Percentiles rank a stretch among this genome's conserved stretches.
Conservation (phyloP, 768 basidiomycete species). For the Lactarius sp. region DNA sequence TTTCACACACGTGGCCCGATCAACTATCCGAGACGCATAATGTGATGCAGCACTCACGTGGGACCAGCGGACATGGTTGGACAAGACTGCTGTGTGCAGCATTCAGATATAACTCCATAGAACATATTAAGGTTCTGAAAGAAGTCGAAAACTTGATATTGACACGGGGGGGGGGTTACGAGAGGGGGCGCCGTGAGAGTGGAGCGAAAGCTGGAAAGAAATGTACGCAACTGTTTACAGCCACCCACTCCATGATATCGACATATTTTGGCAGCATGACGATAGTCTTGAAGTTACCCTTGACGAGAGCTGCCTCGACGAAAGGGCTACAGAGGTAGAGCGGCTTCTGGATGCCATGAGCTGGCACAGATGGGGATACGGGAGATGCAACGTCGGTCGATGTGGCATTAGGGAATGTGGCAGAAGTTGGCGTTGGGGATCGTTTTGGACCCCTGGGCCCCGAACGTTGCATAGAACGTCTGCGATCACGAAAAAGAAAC, state of each 20-base stretch:
- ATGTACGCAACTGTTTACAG: constrained; percentile 67
- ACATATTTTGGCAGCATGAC: constrained; percentile 94
- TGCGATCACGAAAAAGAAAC: constrained; percentile 28
- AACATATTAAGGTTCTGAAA: constrained; percentile 97
- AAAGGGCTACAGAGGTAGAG: constrained; percentile 93
- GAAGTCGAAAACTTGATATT: constrained; percentile 81
- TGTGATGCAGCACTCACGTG: constrained; percentile 47
- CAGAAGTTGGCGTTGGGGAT: constrained; percentile 69
- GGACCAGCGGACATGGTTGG: constrained; percentile 89
- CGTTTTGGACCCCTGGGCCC: constrained; percentile 62
- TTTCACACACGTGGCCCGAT: constrained; percentile 30
- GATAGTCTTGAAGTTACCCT: constrained; percentile 98
- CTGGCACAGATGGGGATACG: constrained; percentile 36
- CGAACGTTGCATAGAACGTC: constrained; percentile 71
- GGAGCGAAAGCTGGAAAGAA: constrained; percentile 30
- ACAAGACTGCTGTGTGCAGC: constrained; percentile 86
- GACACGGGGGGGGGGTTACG: not conserved
- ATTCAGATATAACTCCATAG: constrained; percentile 90
- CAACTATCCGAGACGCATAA: not conserved
- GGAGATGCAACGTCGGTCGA: constrained; percentile 36
- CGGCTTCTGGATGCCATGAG: constrained; percentile 51
- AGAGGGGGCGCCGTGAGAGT: not conserved
- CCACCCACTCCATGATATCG: constrained; percentile 96
- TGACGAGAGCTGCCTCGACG: constrained; percentile 91
- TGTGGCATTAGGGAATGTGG: constrained; percentile 43